These are phyloP conservation scores for Neofusicoccum cordaticola DNA, from an alignment of 2,329 filamentous ascomycete genomes.

Conservation along the genomic window DNA sequence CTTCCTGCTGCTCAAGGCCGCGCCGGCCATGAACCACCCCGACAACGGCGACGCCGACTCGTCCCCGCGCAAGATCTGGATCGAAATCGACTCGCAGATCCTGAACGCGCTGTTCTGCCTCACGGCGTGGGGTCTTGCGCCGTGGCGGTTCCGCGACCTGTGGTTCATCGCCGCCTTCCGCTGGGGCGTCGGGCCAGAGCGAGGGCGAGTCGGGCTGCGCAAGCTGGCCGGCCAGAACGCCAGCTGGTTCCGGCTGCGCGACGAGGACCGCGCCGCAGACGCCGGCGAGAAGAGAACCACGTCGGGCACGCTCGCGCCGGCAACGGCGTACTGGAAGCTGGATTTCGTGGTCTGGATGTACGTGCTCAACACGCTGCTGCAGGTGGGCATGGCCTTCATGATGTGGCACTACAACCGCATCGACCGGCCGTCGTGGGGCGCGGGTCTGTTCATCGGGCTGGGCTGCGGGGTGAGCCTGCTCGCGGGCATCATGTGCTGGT, in stretches of 20 bases:
- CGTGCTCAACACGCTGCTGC: conserved; percentile 74
- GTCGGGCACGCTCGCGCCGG: conserved; percentile 63
- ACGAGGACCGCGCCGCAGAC: conserved; percentile 43
- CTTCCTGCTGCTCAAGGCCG: conserved; percentile 72
- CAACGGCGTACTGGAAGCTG: conserved; percentile 70
- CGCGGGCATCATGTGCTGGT: not conserved
- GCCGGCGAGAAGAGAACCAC: conserved; percentile 46
- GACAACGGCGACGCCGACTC: conserved; percentile 4
- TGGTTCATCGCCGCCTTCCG: conserved; percentile 66
- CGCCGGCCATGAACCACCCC: conserved; percentile 66
- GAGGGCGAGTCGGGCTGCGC: not conserved
- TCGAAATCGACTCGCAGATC: conserved; percentile 81
- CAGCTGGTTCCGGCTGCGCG: conserved; percentile 63
- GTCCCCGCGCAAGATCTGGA: conserved; percentile 54
- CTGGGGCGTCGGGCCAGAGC: conserved; percentile 46
- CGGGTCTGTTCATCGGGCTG: conserved; percentile 73
- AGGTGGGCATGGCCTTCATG: conserved; percentile 70
- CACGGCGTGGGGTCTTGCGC: conserved; percentile 77
- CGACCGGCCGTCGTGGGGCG: conserved; percentile 73
- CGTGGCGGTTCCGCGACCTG: conserved; percentile 73
- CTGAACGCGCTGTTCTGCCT: conserved; percentile 83
- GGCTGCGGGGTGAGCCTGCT: conserved; percentile 58
- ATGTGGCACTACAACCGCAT: conserved; percentile 78
- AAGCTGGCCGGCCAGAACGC: conserved; percentile 36
- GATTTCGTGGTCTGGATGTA: conserved; percentile 78